Conservation (phyloP, 805 yeast genomes). For the Groenewaldozyma salmanticensis region DNA sequence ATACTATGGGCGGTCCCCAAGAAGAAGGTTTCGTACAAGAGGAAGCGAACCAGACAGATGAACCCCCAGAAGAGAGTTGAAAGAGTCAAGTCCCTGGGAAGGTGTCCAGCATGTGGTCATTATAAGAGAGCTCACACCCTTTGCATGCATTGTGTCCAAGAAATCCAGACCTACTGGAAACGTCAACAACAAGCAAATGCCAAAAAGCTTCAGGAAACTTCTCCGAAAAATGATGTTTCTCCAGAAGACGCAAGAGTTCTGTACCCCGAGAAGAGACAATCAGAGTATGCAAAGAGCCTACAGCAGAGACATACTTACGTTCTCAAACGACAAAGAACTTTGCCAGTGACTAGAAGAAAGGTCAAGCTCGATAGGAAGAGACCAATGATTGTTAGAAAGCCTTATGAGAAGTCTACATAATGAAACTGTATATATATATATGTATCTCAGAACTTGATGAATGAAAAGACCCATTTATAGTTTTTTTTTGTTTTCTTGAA, state of each 20-base stretch:
- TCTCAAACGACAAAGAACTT: slow-evolving; percentile 43
- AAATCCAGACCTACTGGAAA: slow-evolving; percentile 69
- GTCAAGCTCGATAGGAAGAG: slow-evolving; percentile 20
- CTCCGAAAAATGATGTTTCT: slow-evolving; percentile 30
- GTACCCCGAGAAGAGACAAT: slow-evolving; percentile 62
- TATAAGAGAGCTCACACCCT: slow-evolving; percentile 81
- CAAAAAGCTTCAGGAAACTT: slow-evolving; percentile 12
- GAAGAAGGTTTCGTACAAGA: slow-evolving; percentile 81
- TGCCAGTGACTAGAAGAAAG: slow-evolving; percentile 32
- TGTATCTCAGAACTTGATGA: not conserved
- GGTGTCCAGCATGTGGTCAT: slow-evolving; percentile 95
- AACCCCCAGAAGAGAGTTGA: slow-evolving; percentile 76
- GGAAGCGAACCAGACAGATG: slow-evolving; percentile 72
- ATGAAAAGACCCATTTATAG: slow-evolving; percentile 2
- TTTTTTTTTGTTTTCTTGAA: slow-evolving; percentile 1
- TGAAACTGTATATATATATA: not conserved
- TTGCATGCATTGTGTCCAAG: slow-evolving; percentile 86
- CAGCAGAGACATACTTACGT: slow-evolving; percentile 48
- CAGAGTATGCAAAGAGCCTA: slow-evolving; percentile 34
- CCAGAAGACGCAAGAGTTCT: slow-evolving; percentile 53
- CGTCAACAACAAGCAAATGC: slow-evolving; percentile 14
- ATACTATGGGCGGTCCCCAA: slow-evolving; percentile 84
- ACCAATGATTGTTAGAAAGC: slow-evolving; percentile 5
- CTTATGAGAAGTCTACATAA: not conserved
- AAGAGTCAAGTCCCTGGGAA: slow-evolving; percentile 62